A percentile compares a stretch with the other conserved stretches of the same genome.
phyloP scores from a whole-genome alignment of 108 stramenopile species.

The Nitzschia sp. region DNA sequence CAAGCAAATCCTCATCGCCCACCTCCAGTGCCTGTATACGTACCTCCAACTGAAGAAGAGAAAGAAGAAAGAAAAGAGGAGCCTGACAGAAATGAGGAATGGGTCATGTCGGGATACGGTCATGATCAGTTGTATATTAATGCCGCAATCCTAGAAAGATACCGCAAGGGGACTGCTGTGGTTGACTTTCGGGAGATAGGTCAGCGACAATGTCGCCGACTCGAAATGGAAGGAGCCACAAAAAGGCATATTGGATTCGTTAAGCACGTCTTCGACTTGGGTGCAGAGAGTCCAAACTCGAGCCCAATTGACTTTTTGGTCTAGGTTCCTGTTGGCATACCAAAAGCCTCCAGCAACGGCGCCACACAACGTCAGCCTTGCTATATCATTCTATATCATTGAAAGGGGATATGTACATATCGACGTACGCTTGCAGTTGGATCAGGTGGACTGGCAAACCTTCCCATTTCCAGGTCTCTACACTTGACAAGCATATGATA shows the following conservation, averaged over 20 bases:
- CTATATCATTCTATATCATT: too few relatives aligned
- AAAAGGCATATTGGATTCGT: slow-evolving; percentile 27
- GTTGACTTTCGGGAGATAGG: slow-evolving; percentile 18
- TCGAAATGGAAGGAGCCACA: slow-evolving; percentile 33
- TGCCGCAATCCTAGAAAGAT: slow-evolving; percentile 40
- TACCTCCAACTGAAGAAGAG: slow-evolving; percentile 28
- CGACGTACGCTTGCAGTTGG: too few relatives aligned
- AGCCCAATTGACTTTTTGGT: slow-evolving; percentile 32
- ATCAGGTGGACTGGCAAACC: too few relatives aligned
- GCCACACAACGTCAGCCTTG: too few relatives aligned
- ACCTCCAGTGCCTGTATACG: slow-evolving; percentile 35
- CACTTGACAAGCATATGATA: too few relatives aligned
- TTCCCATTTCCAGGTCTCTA: too few relatives aligned
- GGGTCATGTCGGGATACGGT: slow-evolving; percentile 42
- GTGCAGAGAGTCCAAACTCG: slow-evolving; percentile 15
- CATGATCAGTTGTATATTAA: slow-evolving; percentile 43
- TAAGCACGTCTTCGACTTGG: slow-evolving; percentile 26
- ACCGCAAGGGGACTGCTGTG: neutral
- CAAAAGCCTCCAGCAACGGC: too few relatives aligned
- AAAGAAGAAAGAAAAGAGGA: slow-evolving; percentile 7
- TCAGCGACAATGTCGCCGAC: slow-evolving; percentile 12
- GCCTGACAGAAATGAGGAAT: slow-evolving; percentile 37
- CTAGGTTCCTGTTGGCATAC: neutral
- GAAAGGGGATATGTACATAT: too few relatives aligned
- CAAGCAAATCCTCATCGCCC: slow-evolving; percentile 32